Percentiles rank a stretch among this genome's conserved stretches.
Evolutionary conservation across 208 protist species (phyloP).

Genomic region (Acanthamoeba royreba): DNA sequence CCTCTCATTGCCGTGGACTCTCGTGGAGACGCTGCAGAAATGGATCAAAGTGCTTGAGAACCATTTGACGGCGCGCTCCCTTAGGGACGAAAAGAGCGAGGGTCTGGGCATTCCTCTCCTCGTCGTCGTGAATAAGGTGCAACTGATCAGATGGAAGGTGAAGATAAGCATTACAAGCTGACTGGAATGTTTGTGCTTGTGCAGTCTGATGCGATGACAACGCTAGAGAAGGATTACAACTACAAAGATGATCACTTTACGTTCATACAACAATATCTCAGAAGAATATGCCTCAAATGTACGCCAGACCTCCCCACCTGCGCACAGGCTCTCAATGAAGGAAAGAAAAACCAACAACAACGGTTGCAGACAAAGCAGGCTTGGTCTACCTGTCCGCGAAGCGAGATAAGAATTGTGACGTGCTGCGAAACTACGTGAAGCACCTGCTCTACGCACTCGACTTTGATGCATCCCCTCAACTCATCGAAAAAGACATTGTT

Average conservation of each 20-base stretch:
- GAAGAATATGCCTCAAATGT: constrained; percentile 64
- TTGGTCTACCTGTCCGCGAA: constrained; percentile 65
- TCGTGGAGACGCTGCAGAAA: constrained; percentile 55
- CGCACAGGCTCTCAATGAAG: background rate
- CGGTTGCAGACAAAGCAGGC: constrained; percentile 51
- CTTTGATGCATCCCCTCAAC: constrained; percentile 45
- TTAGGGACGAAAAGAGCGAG: background rate
- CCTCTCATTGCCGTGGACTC: constrained; percentile 59
- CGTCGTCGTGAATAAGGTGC: constrained; percentile 24
- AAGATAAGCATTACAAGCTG: background rate
- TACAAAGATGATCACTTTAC: constrained; percentile 68
- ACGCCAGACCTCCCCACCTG: background rate
- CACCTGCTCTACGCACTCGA: constrained; percentile 61
- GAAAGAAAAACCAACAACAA: background rate
- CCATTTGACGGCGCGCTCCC: constrained; percentile 35
- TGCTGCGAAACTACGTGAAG: constrained; percentile 54
- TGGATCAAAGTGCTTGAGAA: constrained; percentile 60
- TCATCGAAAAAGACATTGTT: constrained; percentile 61
- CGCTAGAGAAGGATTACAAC: constrained; percentile 63
- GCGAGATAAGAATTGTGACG: constrained; percentile 62
- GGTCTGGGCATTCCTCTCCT: constrained; percentile 24
- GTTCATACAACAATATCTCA: constrained; percentile 66
- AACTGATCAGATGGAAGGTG: background rate
- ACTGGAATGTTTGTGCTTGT: background rate
- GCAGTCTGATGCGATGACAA: constrained; percentile 49